Evolutionary conservation across 805 yeast genomes (phyloP).

Genomic region (Suhomyces tanzawaensis): DNA sequence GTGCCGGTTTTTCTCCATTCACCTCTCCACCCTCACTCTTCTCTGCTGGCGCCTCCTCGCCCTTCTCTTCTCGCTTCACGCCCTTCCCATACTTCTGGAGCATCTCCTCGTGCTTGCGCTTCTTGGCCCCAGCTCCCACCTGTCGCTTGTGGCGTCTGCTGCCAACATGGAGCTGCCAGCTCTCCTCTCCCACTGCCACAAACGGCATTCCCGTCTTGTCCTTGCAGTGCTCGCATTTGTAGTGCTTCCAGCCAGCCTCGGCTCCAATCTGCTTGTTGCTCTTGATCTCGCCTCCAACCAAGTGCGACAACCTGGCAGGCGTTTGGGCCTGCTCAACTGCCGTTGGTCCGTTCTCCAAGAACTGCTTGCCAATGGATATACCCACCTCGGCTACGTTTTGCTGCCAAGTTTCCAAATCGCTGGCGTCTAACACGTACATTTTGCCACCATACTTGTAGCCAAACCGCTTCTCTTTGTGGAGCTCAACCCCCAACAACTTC

Average conservation of each 20-base stretch:
- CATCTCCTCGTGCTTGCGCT: constrained; percentile 53
- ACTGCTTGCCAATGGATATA: constrained; percentile 40
- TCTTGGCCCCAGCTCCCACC: constrained; percentile 45
- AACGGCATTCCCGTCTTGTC: constrained; percentile 53
- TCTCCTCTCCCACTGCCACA: constrained; percentile 70
- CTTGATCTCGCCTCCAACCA: constrained; percentile 28
- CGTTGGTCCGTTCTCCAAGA: constrained; percentile 27
- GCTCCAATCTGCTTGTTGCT: constrained; percentile 41
- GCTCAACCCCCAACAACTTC: constrained; percentile 62
- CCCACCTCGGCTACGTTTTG: constrained; percentile 58
- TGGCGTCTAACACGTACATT: constrained; percentile 71
- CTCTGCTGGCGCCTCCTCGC: too few relatives aligned
- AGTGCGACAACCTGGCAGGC: constrained; percentile 22
- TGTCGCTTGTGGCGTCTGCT: constrained; percentile 69
- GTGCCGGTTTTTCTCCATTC: too few relatives aligned
- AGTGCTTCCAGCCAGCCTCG: constrained; percentile 60
- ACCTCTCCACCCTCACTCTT: too few relatives aligned
- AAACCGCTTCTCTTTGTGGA: constrained; percentile 45
- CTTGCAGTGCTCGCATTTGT: constrained; percentile 62
- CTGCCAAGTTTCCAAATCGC: constrained; percentile 65
- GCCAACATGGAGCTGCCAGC: constrained; percentile 63
- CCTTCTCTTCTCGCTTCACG: constrained; percentile 1
- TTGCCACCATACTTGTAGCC: constrained; percentile 58
- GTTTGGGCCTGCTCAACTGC: constrained; percentile 25
- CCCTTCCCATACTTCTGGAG: constrained; percentile 6